Evolutionary conservation across 2,329 filamentous ascomycete species (phyloP).

Genomic region (Talaromyces sp.): DNA sequence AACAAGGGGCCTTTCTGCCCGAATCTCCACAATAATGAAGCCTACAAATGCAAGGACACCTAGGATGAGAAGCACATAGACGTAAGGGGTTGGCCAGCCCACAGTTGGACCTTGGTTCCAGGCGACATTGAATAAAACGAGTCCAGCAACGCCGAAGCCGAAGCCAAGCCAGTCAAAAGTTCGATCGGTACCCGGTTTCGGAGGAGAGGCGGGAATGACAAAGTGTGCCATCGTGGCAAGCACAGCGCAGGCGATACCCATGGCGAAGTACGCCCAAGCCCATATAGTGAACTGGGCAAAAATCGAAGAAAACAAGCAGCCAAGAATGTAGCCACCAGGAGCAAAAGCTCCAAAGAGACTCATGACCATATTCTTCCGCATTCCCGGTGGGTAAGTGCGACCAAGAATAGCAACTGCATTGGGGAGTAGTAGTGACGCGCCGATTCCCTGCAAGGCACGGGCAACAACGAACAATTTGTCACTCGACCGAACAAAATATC

Average conservation of each 20-base stretch:
- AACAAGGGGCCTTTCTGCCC: conserved; percentile 3
- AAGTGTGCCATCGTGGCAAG: conserved; percentile 24
- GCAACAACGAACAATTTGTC: conserved; percentile 21
- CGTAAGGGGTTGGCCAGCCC: conserved; percentile 42
- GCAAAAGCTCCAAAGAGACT: conserved; percentile 41
- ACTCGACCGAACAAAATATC: conserved; percentile 26
- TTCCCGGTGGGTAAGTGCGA: conserved; percentile 34
- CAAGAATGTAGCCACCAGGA: conserved; percentile 35
- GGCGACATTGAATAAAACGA: conserved; percentile 49
- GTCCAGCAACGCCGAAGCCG: conserved; percentile 40
- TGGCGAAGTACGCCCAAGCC: conserved; percentile 36
- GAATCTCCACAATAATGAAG: conserved; percentile 5
- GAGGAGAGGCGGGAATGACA: conserved; percentile 33
- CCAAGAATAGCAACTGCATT: conserved; percentile 43
- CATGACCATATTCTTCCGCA: conserved; percentile 41
- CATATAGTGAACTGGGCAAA: conserved; percentile 42
- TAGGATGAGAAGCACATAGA: conserved; percentile 40
- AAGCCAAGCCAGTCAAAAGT: conserved; percentile 41
- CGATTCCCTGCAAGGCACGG: conserved; percentile 35
- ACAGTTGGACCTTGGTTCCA: conserved; percentile 48
- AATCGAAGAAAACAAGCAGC: conserved; percentile 33
- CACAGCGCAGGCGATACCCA: conserved; percentile 13
- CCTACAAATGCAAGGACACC: conserved; percentile 34
- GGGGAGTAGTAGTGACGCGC: conserved; percentile 40
- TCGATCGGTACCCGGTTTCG: conserved; percentile 15